Percentiles rank a stretch among this genome's conserved stretches.
Conservation (phyloP, 225 moss, liverwort and hornwort species). For the Bryum argenteum region DNA sequence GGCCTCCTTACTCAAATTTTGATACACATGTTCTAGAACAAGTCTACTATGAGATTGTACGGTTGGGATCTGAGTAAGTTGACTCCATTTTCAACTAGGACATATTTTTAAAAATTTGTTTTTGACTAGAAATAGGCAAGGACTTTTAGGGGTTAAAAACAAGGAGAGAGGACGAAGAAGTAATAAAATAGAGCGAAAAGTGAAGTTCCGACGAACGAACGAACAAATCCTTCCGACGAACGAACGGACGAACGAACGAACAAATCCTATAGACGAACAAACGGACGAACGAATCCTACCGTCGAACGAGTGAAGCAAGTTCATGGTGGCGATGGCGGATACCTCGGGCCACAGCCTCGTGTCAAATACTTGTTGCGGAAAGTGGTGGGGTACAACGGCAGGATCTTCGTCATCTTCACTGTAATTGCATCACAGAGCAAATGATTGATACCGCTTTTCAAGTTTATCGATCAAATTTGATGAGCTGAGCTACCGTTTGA, state of each 20-base stretch:
- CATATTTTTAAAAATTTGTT: too few relatives aligned
- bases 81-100: too few relatives aligned
- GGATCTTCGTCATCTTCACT: background rate
- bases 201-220: background rate
- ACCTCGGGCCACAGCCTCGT: background rate
- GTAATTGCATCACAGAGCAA: background rate
- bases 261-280: background rate
- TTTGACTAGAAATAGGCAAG: too few relatives aligned
- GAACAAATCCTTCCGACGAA: background rate
- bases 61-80: too few relatives aligned
- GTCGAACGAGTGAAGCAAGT: background rate
- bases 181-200: background rate
- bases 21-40: too few relatives aligned
- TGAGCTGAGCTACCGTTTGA: constrained; percentile 15
- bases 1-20: too few relatives aligned
- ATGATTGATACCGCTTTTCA: background rate
- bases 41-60: too few relatives aligned
- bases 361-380: background rate
- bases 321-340: constrained; percentile 28
- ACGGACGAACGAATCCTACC: background rate
- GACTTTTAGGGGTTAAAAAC: too few relatives aligned
- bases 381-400: constrained; percentile 5
- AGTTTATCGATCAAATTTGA: constrained; percentile 19
- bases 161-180: background rate
- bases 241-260: background rate